Evolutionary conservation across 2,329 filamentous ascomycete species (phyloP).

Genomic region (Ceratocystis smalleyi): DNA sequence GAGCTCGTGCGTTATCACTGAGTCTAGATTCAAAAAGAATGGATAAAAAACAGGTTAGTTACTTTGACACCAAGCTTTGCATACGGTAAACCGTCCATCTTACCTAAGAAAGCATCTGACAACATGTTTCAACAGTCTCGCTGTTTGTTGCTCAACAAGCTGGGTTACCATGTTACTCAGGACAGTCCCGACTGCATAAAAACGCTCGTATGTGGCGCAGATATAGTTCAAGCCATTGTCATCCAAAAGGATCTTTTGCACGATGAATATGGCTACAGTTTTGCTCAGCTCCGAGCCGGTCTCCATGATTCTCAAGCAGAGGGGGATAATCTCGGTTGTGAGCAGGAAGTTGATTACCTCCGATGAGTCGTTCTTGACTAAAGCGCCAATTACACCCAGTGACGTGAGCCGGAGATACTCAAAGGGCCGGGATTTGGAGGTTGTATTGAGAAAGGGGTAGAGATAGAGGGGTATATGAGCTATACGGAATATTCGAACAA

Average conservation of each 20-base stretch:
- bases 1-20: constrained; percentile 88
- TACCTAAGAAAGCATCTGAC: constrained; percentile 92
- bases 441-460: constrained; percentile 96
- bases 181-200: constrained; percentile 94
- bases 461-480: constrained; percentile 95
- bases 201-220: constrained; percentile 94
- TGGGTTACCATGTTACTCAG: constrained; percentile 98
- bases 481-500: constrained; percentile 25
- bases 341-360: constrained; percentile 98
- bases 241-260: constrained; percentile 95
- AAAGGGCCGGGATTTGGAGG: constrained; percentile 92
- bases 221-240: constrained; percentile 97
- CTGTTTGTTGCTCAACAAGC: constrained; percentile 93
- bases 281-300: constrained; percentile 96
- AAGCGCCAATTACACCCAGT: constrained; percentile 84
- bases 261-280: constrained; percentile 98
- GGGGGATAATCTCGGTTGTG: constrained; percentile 94
- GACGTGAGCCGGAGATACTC: constrained; percentile 94
- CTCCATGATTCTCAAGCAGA: constrained; percentile 98
- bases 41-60: background rate
- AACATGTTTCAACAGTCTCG: constrained; percentile 88
- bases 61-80: too few species aligned
- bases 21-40: constrained; percentile 38
- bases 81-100: constrained; percentile 22
- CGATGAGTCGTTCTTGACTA: constrained; percentile 97